These are phyloP conservation scores for Fagopyrum tataricum DNA, from an alignment of 148 eudicot genomes.

Conservation along the genomic window DNA sequence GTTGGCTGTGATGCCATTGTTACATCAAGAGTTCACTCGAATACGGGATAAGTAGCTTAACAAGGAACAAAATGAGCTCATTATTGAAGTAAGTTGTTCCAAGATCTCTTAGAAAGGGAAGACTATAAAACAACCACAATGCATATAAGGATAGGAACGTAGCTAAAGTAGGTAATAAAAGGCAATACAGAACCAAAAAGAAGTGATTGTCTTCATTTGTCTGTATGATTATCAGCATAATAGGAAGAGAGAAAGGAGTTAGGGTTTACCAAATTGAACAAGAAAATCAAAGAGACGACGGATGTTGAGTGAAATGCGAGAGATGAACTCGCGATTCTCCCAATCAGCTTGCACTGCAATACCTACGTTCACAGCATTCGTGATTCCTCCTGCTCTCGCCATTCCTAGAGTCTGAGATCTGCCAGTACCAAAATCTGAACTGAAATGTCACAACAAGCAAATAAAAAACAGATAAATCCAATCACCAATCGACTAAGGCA, in stretches of 20 bases:
- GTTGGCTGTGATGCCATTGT: too few relatives aligned
- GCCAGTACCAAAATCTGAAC: not conserved
- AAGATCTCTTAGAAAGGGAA: not conserved
- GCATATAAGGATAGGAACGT: too few relatives aligned
- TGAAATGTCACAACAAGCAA: not conserved
- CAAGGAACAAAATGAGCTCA: not conserved
- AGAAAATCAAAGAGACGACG: constrained; percentile 94
- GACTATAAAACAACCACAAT: too few relatives aligned
- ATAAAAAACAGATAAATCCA: not conserved
- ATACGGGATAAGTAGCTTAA: not conserved
- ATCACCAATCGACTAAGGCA: not conserved
- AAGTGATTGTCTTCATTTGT: too few relatives aligned
- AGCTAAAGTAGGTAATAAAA: too few relatives aligned
- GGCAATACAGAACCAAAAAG: too few relatives aligned
- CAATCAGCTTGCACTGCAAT: constrained; percentile 99
- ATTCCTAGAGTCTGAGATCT: constrained; percentile 20
- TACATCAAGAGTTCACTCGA: not conserved
- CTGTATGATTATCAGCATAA: not conserved
- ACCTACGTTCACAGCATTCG: constrained; percentile 95
- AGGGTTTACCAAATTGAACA: constrained; percentile 73
- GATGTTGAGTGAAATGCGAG: constrained; percentile 85
- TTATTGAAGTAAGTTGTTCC: not conserved
- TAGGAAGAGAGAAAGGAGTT: not conserved
- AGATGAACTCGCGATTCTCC: constrained; percentile 97
- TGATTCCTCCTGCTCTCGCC: constrained; percentile 93